A percentile compares a stretch with the other conserved stretches of the same genome.
These are phyloP conservation scores for Pleurozium schreberi DNA, from an alignment of 225 moss, liverwort and hornwort species.

Conservation along the genomic window DNA sequence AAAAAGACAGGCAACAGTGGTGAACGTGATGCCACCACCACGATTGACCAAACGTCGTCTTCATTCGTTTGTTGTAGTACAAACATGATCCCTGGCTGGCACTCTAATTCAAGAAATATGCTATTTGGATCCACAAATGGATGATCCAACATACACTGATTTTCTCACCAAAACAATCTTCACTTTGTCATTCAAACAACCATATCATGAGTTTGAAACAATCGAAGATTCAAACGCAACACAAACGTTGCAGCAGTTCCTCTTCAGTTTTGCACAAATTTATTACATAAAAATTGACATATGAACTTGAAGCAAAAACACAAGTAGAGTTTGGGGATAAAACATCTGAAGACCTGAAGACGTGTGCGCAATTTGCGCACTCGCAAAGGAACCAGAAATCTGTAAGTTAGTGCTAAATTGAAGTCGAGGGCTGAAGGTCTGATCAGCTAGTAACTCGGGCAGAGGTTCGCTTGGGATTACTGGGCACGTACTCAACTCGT, in stretches of 20 bases:
- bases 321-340: neutral
- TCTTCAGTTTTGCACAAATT: neutral
- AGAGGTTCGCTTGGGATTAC: neutral
- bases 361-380: neutral
- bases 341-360: neutral
- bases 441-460: neutral
- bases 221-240: neutral
- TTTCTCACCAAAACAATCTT: neutral
- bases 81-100: neutral
- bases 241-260: neutral
- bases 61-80: neutral
- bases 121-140: neutral
- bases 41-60: constrained; percentile 4
- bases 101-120: neutral
- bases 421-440: neutral
- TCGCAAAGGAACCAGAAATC: neutral
- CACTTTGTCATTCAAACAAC: neutral
- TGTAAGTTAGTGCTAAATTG: neutral
- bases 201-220: neutral
- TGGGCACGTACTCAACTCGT: neutral
- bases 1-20: neutral
- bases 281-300: neutral
- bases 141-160: neutral
- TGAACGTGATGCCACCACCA: constrained; percentile 13
- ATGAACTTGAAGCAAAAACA: neutral